These are phyloP conservation scores for Botryotinia convoluta DNA, from an alignment of 2,329 filamentous ascomycete genomes.

Conservation along the genomic window DNA sequence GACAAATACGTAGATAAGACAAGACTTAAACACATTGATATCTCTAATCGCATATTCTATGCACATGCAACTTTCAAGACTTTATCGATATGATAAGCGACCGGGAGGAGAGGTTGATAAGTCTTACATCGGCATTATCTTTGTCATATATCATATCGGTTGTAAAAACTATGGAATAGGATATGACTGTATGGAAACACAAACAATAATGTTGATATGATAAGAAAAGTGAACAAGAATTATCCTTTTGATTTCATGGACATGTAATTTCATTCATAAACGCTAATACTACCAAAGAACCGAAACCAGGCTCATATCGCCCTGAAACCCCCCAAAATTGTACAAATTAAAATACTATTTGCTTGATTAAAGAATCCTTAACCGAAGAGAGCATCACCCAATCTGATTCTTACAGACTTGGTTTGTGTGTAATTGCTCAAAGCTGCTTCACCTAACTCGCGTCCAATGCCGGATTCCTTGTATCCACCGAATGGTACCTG, in stretches of 20 bases:
- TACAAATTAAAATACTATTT: neutral
- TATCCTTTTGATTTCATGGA: neutral
- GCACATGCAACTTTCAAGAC: neutral
- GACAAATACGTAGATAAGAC: neutral
- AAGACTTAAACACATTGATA: neutral
- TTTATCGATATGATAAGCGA: neutral
- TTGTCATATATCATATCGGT: neutral
- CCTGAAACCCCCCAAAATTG: constrained; percentile 5
- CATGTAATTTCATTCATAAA: constrained; percentile 1
- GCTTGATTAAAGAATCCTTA: neutral
- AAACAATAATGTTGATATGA: neutral
- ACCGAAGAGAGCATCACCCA: constrained; percentile 45
- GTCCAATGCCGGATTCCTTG: constrained; percentile 76
- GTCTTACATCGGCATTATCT: neutral
- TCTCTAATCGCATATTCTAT: neutral
- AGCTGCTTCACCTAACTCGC: constrained; percentile 69
- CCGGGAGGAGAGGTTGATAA: neutral
- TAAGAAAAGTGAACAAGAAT: neutral
- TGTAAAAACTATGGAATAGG: neutral
- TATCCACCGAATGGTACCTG: constrained; percentile 68
- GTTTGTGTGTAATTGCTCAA: constrained; percentile 66
- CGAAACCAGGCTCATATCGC: neutral
- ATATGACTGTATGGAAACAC: neutral
- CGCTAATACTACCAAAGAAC: constrained; percentile 11
- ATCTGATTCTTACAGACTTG: constrained; percentile 62